A percentile compares a stretch with the other conserved stretches of the same genome.
These are phyloP conservation scores for Dendrobium huoshanense DNA, from an alignment of 106 monocot genomes.

Conservation along the genomic window DNA sequence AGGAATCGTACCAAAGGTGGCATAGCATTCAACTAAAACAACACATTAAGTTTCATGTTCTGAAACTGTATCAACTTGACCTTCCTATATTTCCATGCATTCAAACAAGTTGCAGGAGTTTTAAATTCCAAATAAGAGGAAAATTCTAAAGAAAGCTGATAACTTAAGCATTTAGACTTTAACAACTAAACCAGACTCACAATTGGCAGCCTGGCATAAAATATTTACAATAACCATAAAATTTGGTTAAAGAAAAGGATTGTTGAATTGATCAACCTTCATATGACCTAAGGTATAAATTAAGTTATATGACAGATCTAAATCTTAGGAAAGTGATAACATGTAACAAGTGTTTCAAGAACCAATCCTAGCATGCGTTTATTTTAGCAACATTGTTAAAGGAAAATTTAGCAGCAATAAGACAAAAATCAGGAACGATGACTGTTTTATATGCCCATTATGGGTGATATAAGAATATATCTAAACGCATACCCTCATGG, in stretches of 20 bases:
- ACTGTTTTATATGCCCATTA: background rate
- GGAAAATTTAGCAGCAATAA: background rate
- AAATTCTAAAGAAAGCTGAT: background rate
- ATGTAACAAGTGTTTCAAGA: background rate
- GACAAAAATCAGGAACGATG: background rate
- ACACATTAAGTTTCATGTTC: background rate
- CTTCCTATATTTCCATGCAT: background rate
- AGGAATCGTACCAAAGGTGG: background rate
- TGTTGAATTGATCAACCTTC: background rate
- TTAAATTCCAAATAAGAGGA: background rate
- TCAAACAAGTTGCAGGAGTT: background rate
- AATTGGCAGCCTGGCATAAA: background rate
- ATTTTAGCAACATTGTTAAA: background rate
- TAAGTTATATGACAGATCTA: background rate
- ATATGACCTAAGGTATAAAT: background rate
- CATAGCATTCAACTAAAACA: background rate
- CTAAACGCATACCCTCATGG: constrained; percentile 44
- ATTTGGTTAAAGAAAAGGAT: background rate
- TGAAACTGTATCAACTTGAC: background rate
- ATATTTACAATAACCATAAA: background rate
- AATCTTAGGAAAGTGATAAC: background rate
- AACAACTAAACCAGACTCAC: background rate
- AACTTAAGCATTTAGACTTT: background rate
- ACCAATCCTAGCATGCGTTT: background rate
- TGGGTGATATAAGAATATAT: background rate